Evolutionary conservation across 257 asterid genomes (phyloP).

Genomic region (Apocynum venetum): DNA sequence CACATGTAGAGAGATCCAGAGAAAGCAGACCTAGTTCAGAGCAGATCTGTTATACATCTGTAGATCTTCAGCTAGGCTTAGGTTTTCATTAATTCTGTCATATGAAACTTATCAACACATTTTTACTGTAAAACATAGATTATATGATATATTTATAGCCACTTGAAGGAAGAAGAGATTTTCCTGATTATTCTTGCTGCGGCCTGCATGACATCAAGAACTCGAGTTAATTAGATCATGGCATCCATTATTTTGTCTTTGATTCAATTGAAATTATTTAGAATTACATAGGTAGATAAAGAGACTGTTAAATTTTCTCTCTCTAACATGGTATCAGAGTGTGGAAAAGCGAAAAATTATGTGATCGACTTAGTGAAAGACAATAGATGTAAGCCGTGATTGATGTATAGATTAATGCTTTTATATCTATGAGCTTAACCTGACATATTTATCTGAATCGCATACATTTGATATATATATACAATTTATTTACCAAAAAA

Average conservation of each 20-base stretch:
- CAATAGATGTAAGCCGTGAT: too few relatives aligned
- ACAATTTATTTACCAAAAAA: not conserved
- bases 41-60: constrained; percentile 32
- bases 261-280: not conserved
- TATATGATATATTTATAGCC: too few relatives aligned
- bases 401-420: too few relatives aligned
- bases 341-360: too few relatives aligned
- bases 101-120: not conserved
- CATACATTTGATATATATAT: too few relatives aligned
- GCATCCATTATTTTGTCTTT: not conserved
- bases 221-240: not conserved
- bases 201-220: not conserved
- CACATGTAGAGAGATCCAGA: constrained; percentile 26
- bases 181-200: not conserved
- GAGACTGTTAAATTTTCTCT: too few relatives aligned
- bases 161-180: too few relatives aligned
- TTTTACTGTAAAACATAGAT: not conserved
- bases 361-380: too few relatives aligned
- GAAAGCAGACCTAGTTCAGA: constrained; percentile 28
- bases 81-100: constrained; percentile 34
- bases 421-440: too few relatives aligned
- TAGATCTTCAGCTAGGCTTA: constrained; percentile 80
- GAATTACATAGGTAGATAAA: not conserved
- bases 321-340: too few relatives aligned
- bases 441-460: too few relatives aligned